Base-by-base conservation (phyloP, 805 yeast species). In the Schwanniomyces vanrijiae region DNA sequence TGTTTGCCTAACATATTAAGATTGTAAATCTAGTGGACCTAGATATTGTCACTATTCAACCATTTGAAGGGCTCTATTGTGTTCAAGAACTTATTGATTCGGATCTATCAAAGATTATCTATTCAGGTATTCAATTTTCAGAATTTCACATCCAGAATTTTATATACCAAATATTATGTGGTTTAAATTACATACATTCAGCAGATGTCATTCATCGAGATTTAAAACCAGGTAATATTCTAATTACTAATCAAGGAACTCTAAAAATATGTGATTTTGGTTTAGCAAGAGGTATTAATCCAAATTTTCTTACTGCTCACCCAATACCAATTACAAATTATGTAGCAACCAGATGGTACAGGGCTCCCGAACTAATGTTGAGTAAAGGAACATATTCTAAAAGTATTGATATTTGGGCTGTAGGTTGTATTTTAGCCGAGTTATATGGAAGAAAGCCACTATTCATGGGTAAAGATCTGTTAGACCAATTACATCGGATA, bases 181-280 rank as follows among this genome's bases (percentile, higher is more conserved):
- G 96, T 0, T 68, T 91, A 39, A 87, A 88, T 60, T 91, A 89
- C 59, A 86, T 91, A 43, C 98, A 91, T 65, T 83, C 94, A 5
- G 96, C 96, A 1, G 90, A 88, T 55, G 96, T 91, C 8, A 85
- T 91, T 45, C 98, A 91, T 62, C 76, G 98, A 47, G 98, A 91
- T 62, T 76, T 91, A 52, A 91, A 91, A 65, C 97, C 97, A 0
- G 95, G 96, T 0, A 91, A 91, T 62, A 84, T 91, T 3, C 71
- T 91, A 47, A 87, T 90, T 16, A 82, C 89, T 4, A 64, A 81
- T 1, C 83, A 82, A 45, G 97, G 98, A 0, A 71, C 66, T 4
- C 68, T 91, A 42, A 91, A 91, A 60, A 88, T 91, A 14, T 90
- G 97, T 66, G 98, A 91, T 67, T 91, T 91, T 72, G 98, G 98